phyloP scores from a whole-genome alignment of 306 rosid species.

The Benincasa hispida region DNA sequence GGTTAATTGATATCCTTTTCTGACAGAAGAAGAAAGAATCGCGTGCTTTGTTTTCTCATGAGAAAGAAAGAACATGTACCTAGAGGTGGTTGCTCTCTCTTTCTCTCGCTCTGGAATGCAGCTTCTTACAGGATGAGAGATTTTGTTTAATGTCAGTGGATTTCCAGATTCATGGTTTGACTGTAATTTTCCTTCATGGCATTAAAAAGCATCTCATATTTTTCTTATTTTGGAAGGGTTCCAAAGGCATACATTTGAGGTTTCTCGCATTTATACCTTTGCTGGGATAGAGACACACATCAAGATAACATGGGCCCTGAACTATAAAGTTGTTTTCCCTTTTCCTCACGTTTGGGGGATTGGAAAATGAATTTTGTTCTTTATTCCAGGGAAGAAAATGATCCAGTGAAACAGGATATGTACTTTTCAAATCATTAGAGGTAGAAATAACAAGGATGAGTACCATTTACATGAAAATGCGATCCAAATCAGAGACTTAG shows the following conservation, averaged over 20 bases:
- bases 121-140: conserved; percentile 39
- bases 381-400: neutral
- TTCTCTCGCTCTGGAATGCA: conserved; percentile 69
- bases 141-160: neutral
- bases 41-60: neutral
- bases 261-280: conserved; percentile 1
- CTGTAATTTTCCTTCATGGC: neutral
- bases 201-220: neutral
- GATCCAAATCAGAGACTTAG: neutral
- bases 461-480: neutral
- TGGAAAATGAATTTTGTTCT: neutral
- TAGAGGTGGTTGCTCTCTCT: conserved; percentile 67
- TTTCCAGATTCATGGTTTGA: neutral
- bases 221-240: neutral
- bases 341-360: neutral
- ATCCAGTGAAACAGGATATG: neutral
- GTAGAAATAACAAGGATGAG: neutral
- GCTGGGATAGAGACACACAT: neutral
- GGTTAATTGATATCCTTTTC: neutral
- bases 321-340: neutral
- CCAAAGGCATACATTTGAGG: neutral
- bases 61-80: conserved; percentile 3
- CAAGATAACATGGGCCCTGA: neutral
- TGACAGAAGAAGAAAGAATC: neutral
- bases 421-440: neutral